Evolutionary conservation across 208 protist species (phyloP), one percentile per base, ranked within the genome.

Genomic region (Wallacemonas sp.): DNA sequence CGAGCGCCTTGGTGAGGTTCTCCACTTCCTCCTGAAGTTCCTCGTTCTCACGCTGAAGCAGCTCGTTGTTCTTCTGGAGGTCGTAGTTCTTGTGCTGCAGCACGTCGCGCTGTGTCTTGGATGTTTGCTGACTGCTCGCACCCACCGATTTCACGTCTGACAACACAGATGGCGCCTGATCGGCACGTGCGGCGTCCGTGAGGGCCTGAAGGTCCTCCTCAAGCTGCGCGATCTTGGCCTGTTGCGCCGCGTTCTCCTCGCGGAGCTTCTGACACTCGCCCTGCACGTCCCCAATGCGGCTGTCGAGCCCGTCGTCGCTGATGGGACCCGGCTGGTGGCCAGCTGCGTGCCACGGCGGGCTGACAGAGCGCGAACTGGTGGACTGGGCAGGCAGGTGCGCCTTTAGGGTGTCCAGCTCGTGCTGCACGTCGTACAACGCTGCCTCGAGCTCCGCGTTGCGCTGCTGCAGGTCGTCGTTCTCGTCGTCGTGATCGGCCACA

Each of bases 1-100:
- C 65, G 12, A 27, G 36, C 36, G 36, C 9, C 36, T 41, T 41
- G 36, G 36, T 17, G 6, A 56, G 34, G 3, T 61, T 36, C 5
- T 56, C 48, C 6, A 58, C 17, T 16, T 34, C 12, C 12, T 58
- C 17, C n/a, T 58, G 52, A 23, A 78, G 65, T 8, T 46, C 27
- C 12, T 56, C 68, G 26, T 81, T 81, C 29, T 57, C 65, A 8
- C 48, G 36, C 32, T 70, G 66, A 43, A 81, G 58, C 24, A 70
- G 57, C 27, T 49, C 70, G n/a, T 63, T 68, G 19, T 62, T 57
- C 12, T 21, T 58, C 19, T 58, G 52, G 30, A 58, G 52, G 32
- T 34, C 38, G 32, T 58, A 58, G 52, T 58, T 58, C 52, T 58
- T 58, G 30, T 58, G 52, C 52, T 58, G 52, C 3, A 58, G 30